Evolutionary conservation across 2,329 filamentous ascomycete species (phyloP).

Genomic region (Fusarium temperatum): DNA sequence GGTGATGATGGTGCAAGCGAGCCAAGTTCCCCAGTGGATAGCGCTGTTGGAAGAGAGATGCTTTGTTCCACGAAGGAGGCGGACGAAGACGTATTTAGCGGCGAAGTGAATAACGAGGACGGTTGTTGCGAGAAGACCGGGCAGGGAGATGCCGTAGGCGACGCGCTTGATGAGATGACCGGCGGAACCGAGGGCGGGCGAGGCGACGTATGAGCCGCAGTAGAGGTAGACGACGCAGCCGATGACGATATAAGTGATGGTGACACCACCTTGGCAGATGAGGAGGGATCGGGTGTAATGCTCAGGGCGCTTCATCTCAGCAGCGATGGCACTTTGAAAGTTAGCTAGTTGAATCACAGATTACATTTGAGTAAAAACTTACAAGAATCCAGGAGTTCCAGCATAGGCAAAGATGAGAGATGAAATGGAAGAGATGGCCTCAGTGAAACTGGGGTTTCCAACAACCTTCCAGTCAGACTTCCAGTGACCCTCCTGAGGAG

Average conservation of each 20-base stretch:
- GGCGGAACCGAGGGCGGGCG: slow-evolving; percentile 57
- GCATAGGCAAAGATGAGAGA: slow-evolving; percentile 51
- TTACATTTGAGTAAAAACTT: background rate
- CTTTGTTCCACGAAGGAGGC: slow-evolving; percentile 41
- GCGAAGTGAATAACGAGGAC: slow-evolving; percentile 41
- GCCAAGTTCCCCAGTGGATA: slow-evolving; percentile 45
- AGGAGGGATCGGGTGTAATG: slow-evolving; percentile 42
- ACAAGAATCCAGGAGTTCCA: slow-evolving; percentile 48
- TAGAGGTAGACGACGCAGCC: slow-evolving; percentile 55
- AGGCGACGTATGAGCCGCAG: slow-evolving; percentile 57
- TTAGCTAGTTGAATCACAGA: background rate
- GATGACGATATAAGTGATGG: slow-evolving; percentile 48
- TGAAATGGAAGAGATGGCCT: slow-evolving; percentile 46
- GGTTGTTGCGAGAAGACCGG: slow-evolving; percentile 43
- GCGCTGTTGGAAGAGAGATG: slow-evolving; percentile 43
- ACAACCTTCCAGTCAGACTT: slow-evolving; percentile 45
- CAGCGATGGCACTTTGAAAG: slow-evolving; percentile 29
- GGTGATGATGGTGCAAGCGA: slow-evolving; percentile 42
- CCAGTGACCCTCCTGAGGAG: slow-evolving; percentile 37
- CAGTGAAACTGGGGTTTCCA: slow-evolving; percentile 44
- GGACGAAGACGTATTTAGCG: slow-evolving; percentile 31
- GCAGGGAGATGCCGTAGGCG: slow-evolving; percentile 51
- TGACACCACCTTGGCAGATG: slow-evolving; percentile 41
- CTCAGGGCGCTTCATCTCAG: slow-evolving; percentile 46
- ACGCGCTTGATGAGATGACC: slow-evolving; percentile 54